These are phyloP conservation scores for Backusella luteola DNA, from an alignment of 192 early-diverging fungal genomes.

Conservation along the genomic window DNA sequence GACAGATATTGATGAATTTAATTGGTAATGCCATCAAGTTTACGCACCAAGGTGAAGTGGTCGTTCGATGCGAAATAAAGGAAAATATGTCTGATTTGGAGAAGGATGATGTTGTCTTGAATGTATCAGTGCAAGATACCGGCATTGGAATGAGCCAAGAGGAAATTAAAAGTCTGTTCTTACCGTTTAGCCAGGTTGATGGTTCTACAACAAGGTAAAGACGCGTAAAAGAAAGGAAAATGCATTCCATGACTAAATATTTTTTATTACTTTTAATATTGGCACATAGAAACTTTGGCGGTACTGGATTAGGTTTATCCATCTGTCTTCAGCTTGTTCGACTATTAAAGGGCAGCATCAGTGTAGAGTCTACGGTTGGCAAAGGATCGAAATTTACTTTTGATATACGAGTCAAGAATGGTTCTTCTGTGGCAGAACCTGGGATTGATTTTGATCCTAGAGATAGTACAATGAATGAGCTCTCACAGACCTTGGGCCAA, in stretches of 20 bases:
- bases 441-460: background rate
- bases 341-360: constrained; percentile 42
- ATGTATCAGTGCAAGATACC: constrained; percentile 43
- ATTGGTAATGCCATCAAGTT: constrained; percentile 77
- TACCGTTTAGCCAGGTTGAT: constrained; percentile 63
- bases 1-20: constrained; percentile 75
- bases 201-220: constrained; percentile 56
- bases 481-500: constrained; percentile 17
- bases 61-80: constrained; percentile 38
- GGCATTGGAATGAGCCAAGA: constrained; percentile 46
- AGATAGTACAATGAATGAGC: background rate
- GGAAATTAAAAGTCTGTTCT: constrained; percentile 50
- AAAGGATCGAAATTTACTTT: constrained; percentile 43
- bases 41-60: constrained; percentile 51
- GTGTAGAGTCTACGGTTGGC: constrained; percentile 39
- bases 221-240: constrained; percentile 29
- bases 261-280: background rate
- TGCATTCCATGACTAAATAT: background rate
- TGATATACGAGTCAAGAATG: constrained; percentile 12
- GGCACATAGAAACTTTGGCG: constrained; percentile 32
- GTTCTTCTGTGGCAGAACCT: background rate
- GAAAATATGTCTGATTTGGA: constrained; percentile 16
- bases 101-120: constrained; percentile 34
- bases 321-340: constrained; percentile 46
- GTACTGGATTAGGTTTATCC: constrained; percentile 48